These are phyloP conservation scores for Cyclocybe cylindracea DNA, from an alignment of 768 basidiomycete species.

Conservation along the genomic window DNA sequence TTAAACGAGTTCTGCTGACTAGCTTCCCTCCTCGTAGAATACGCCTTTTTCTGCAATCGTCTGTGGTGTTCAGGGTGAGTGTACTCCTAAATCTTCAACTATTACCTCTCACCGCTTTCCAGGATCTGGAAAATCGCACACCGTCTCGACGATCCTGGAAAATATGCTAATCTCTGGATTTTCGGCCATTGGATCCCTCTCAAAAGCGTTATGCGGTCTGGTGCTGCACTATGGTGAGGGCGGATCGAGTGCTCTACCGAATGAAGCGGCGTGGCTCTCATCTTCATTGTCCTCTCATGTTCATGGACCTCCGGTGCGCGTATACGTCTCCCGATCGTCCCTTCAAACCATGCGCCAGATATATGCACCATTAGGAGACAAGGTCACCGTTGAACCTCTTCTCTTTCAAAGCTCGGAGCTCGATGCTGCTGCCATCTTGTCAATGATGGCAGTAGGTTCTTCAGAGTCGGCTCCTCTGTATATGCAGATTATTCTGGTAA, in stretches of 20 bases:
- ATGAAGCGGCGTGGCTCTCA: slow-evolving; percentile 67
- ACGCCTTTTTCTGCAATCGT: slow-evolving; percentile 75
- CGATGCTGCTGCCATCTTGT: slow-evolving; percentile 67
- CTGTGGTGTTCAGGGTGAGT: slow-evolving; percentile 65
- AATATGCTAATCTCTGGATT: slow-evolving; percentile 64
- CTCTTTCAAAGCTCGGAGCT: slow-evolving; percentile 59
- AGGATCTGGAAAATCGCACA: slow-evolving; percentile 78
- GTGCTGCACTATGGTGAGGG: slow-evolving; percentile 75
- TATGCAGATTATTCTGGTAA: slow-evolving; percentile 66
- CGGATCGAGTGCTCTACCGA: slow-evolving; percentile 54
- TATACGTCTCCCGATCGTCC: slow-evolving; percentile 64
- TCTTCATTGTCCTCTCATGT: slow-evolving; percentile 30
- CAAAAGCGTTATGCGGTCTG: slow-evolving; percentile 59
- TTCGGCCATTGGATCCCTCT: slow-evolving; percentile 47
- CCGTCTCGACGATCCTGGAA: slow-evolving; percentile 67
- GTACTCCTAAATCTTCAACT: neutral
- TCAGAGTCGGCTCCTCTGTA: slow-evolving; percentile 67
- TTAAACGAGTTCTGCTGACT: neutral
- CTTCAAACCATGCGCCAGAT: slow-evolving; percentile 60
- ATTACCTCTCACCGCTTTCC: neutral
- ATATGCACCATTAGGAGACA: slow-evolving; percentile 51
- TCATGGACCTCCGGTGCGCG: slow-evolving; percentile 36
- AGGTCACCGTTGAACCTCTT: slow-evolving; percentile 55
- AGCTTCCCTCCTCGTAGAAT: slow-evolving; percentile 43
- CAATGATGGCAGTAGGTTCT: slow-evolving; percentile 72